Evolutionary conservation across 495 filamentous ascomycete genomes (phyloP), one percentile per base, ranked within the genome.

Genomic region (Cryomyces minteri): DNA sequence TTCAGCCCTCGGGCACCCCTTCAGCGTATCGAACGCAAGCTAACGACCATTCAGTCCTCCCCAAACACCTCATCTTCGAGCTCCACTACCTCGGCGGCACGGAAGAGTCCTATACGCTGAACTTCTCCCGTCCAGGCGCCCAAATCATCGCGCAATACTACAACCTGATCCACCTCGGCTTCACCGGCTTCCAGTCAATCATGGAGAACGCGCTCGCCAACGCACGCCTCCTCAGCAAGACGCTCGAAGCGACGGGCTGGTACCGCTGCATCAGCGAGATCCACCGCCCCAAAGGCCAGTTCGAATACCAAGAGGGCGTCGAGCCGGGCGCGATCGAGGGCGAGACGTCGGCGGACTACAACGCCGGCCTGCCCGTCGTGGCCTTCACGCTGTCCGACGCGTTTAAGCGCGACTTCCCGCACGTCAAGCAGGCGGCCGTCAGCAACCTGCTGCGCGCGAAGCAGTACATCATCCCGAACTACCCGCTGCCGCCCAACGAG

Each of bases 391-490:
- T 84, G 43, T 67, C 67, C 5, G 73, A 81, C 48, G 65, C 69
- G 3, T 84, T 84, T 64, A 68, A 70, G 44, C 63, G 63, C 43
- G 57, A 73, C 34, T 82, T 67, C 59, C 72, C 78, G 1, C 73
- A 79, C 47, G 62, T 82, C 37, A 73, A 78, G 60, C 80, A 84
- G 58, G 71, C 71, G 38, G 68, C 65, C 9, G 63, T 84, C n/a
- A 77, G 71, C 32, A 71, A 78, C 2, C 58, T 84, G 30, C 53
- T 84, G 51, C 66, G 80, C 11, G 73, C 72, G 5, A 77, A 77
- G 46, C 79, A 82, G 58, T 84, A 82, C 62, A 83, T 84, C 49
- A 77, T 85, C 49, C 80, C 79, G 30, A 83, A 82, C 62, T 84
- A 84, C 53, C 71, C 77, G 4, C 63, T 84, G 5, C 79, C 81